Evolutionary conservation across 2,329 filamentous ascomycete genomes (phyloP), one percentile per base, ranked within the genome.

Genomic region (Nectriaceae sp.): DNA sequence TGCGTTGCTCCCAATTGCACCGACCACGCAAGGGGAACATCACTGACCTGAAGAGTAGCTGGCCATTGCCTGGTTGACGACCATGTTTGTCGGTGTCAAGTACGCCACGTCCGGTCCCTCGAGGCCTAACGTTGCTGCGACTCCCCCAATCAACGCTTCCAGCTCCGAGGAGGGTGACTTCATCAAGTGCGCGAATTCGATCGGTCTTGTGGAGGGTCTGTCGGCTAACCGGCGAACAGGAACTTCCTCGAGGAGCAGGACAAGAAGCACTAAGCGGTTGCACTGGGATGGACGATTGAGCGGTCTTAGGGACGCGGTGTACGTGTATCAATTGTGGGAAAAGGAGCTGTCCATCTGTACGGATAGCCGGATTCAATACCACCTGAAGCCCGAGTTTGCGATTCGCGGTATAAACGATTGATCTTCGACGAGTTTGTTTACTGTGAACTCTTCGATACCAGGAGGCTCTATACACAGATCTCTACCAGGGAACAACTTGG

Each of bases 121-220:
- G 56, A 70, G 70, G 56, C 59, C 67, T 41, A 69, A 73, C 50
- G 63, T 72, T 37, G 73, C 65, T 40, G 72, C 75, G 50, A 67
- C 76, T 42, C 81, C 81, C 54, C 81, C 81, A 42, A 81, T 84
- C 74, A 83, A 84, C 68, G 81, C 81, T 51, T 76, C 78, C 44
- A 82, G 75, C 71, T 74, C 79, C 62, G 81, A 83, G 65, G 81
- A 84, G 74, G 79, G 77, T 68, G 79, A 83, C 66, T 84, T 84
- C 70, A 83, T 84, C 75, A 82, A 83, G 81, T 84, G 69, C 73
- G 77, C 66, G 56, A 62, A 63, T 64, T 64, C 58, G 42, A 38
- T 38, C 3, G 38, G 38, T 53, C n/a, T 21, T 42, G n/a, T 33
- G 44, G 22, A 24, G 11, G 15, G 29, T 42, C 18, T n/a, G 21